phyloP scores from a whole-genome alignment of 2,329 filamentous ascomycete species.

The Rutstroemia sp. region DNA sequence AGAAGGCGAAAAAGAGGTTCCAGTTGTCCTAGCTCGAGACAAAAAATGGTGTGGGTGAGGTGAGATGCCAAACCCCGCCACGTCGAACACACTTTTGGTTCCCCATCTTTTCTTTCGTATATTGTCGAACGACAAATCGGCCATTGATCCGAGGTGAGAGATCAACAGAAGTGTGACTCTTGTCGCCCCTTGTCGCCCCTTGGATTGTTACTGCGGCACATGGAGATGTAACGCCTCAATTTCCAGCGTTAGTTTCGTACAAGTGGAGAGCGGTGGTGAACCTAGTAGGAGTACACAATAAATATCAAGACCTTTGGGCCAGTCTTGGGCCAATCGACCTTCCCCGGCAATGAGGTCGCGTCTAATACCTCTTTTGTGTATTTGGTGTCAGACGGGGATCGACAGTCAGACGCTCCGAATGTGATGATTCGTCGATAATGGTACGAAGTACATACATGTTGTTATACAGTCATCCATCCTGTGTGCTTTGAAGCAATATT shows the following conservation, averaged over 20 bases:
- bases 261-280: constrained; percentile 3
- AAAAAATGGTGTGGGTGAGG: not conserved
- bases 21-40: not conserved
- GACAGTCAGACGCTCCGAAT: not conserved
- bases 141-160: not conserved
- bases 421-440: not conserved
- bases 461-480: not conserved
- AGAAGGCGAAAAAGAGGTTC: not conserved
- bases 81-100: not conserved
- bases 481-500: not conserved
- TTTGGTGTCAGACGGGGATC: not conserved
- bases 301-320: not conserved
- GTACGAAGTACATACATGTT: not conserved
- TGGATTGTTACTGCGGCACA: not conserved
- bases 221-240: constrained; percentile 3
- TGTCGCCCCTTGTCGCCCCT: not conserved
- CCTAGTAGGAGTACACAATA: not conserved
- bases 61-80: constrained; percentile 4
- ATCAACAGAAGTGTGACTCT: not conserved
- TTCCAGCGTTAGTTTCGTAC: not conserved
- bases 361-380: not conserved
- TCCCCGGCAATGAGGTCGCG: not conserved
- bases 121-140: not conserved
- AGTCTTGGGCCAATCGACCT: not conserved
- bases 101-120: not conserved